phyloP scores from a whole-genome alignment of 805 yeast genomes.

The Clavispora vitiphila region DNA sequence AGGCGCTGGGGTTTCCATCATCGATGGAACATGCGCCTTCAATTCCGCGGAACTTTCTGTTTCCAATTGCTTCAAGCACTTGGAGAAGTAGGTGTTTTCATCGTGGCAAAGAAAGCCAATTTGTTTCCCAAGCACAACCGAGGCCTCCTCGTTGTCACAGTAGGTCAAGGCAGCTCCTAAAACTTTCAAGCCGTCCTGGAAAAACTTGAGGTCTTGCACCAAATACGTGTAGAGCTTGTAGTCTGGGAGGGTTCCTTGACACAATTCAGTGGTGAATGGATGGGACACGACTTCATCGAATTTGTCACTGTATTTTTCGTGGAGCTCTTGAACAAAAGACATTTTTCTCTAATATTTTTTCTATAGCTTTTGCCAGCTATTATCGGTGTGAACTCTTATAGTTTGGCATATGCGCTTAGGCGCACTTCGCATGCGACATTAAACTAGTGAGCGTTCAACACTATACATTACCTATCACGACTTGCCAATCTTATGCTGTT shows the following conservation, averaged over 20 bases:
- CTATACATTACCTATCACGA: no score
- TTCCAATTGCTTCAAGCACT: slow-evolving; percentile 20
- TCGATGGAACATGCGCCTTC: slow-evolving; percentile 14
- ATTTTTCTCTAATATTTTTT: slow-evolving; percentile 2
- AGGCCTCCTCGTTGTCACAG: slow-evolving; percentile 35
- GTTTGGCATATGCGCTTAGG: slow-evolving; percentile 7
- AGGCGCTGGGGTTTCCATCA: slow-evolving; percentile 11
- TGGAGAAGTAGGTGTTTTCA: slow-evolving; percentile 45
- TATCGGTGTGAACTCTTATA: neutral
- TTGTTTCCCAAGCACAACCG: slow-evolving; percentile 43
- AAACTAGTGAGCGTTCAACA: no score
- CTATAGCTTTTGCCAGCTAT: neutral
- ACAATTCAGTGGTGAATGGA: slow-evolving; percentile 40
- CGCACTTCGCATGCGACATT: slow-evolving; percentile 5
- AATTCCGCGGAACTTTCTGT: slow-evolving; percentile 15
- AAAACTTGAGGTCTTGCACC: slow-evolving; percentile 46
- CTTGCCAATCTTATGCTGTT: no score
- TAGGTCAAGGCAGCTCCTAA: slow-evolving; percentile 41
- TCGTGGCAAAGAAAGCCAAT: slow-evolving; percentile 46
- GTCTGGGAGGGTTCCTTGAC: slow-evolving; percentile 42
- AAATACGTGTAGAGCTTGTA: slow-evolving; percentile 39
- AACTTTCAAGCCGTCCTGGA: slow-evolving; percentile 37
- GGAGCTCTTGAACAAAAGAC: slow-evolving; percentile 18
- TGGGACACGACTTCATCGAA: slow-evolving; percentile 33
- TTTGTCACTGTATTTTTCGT: slow-evolving; percentile 16